phyloP scores from a whole-genome alignment of 495 filamentous ascomycete genomes.

The Penicillium silybi region DNA sequence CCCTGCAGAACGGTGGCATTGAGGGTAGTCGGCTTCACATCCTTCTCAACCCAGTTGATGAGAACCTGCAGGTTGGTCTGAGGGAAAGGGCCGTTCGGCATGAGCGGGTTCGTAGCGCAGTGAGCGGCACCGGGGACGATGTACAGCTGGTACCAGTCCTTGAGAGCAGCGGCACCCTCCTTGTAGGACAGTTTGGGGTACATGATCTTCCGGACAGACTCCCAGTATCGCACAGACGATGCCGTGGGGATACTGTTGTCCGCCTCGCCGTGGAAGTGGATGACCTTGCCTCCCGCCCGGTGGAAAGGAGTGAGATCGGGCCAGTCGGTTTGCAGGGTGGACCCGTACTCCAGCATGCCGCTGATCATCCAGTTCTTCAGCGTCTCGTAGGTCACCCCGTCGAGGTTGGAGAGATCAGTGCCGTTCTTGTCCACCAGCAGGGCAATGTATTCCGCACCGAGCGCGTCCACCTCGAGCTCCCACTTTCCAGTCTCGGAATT shows the following conservation, averaged over 20 bases:
- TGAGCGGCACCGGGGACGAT: constrained; percentile 50
- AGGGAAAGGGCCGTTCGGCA: constrained; percentile 45
- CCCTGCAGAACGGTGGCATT: constrained; percentile 33
- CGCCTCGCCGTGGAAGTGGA: constrained; percentile 51
- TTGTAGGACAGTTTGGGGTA: constrained; percentile 37
- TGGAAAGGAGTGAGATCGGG: constrained; percentile 46
- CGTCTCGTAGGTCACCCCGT: constrained; percentile 47
- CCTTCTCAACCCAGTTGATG: constrained; percentile 52
- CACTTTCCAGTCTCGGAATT: too few relatives aligned
- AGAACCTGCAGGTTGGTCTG: constrained; percentile 37
- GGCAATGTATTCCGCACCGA: too few relatives aligned
- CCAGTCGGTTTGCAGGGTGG: constrained; percentile 31
- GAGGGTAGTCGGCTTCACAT: constrained; percentile 32
- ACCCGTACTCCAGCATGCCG: constrained; percentile 12
- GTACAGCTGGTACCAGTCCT: constrained; percentile 51
- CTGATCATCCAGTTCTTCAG: constrained; percentile 43
- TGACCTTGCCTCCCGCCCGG: constrained; percentile 45
- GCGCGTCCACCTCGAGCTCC: too few relatives aligned
- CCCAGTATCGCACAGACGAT: constrained; percentile 46
- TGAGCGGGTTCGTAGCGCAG: constrained; percentile 36
- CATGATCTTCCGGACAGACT: constrained; percentile 49
- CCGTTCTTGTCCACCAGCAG: too few relatives aligned
- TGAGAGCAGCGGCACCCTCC: constrained; percentile 32
- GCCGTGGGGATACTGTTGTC: constrained; percentile 45
- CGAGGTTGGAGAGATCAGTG: constrained; percentile 34